These are phyloP conservation scores for Diospyros kaki DNA, from an alignment of 148 eudicot genomes.

Conservation along the genomic window DNA sequence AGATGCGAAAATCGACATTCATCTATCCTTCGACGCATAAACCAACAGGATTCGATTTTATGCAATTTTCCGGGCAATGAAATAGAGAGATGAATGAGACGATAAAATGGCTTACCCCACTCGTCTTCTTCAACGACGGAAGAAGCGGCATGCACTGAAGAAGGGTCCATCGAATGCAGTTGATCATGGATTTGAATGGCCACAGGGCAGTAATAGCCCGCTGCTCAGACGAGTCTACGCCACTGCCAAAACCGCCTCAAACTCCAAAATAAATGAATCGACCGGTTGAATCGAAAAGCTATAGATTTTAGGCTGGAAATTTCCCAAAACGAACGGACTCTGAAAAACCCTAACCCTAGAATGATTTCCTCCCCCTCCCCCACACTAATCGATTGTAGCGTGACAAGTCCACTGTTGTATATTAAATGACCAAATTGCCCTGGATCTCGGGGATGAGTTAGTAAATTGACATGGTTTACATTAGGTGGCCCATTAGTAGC, in stretches of 20 bases:
- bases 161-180: constrained; percentile 55
- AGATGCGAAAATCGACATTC: no score
- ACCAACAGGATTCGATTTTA: neutral
- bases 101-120: constrained; percentile 45
- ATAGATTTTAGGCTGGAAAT: neutral
- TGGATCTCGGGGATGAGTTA: neutral
- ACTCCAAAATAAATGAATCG: neutral
- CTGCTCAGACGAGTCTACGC: constrained; percentile 7
- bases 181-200: constrained; percentile 54
- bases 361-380: neutral
- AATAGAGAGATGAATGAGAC: neutral
- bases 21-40: neutral
- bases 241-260: neutral
- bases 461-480: neutral
- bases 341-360: constrained; percentile 30
- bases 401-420: neutral
- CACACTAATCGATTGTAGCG: neutral
- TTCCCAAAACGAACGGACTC: neutral
- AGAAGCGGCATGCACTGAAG: constrained; percentile 46
- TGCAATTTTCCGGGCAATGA: neutral
- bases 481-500: no score
- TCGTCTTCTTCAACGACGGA: constrained; percentile 47
- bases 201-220: constrained; percentile 51
- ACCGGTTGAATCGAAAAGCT: neutral
- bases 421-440: neutral